phyloP scores from a whole-genome alignment of 805 yeast species.

The Barnettozyma vustinii region DNA sequence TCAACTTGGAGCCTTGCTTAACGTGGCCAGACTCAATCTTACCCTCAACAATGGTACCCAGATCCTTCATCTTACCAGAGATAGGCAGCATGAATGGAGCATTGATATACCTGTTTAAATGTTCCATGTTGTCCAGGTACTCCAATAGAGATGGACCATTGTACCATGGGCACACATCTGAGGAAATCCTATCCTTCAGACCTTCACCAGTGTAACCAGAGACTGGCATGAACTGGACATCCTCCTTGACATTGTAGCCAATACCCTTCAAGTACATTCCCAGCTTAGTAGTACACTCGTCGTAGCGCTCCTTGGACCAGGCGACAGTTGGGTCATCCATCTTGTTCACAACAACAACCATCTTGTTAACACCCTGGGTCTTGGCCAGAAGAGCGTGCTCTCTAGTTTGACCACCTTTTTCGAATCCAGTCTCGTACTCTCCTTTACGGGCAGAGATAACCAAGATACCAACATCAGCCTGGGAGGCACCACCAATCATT shows the following conservation, averaged over 20 bases:
- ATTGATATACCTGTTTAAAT: conserved; percentile 78
- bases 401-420: conserved; percentile 98
- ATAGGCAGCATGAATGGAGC: conserved; percentile 98
- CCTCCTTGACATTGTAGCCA: conserved; percentile 82
- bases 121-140: conserved; percentile 76
- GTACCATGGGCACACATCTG: conserved; percentile 86
- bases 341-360: conserved; percentile 92
- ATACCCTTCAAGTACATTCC: conserved; percentile 74
- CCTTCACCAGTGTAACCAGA: conserved; percentile 98
- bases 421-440: conserved; percentile 98
- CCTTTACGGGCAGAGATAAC: conserved; percentile 99
- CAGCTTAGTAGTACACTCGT: conserved; percentile 87
- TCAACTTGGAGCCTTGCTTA: conserved; percentile 66
- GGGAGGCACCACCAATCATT: conserved; percentile 99
- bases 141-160: conserved; percentile 88
- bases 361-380: conserved; percentile 95
- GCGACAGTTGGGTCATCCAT: conserved; percentile 97
- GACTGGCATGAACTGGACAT: conserved; percentile 91
- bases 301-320: conserved; percentile 95
- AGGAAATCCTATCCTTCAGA: conserved; percentile 75
- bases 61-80: conserved; percentile 89
- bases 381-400: conserved; percentile 97
- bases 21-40: conserved; percentile 95
- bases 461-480: conserved; percentile 96
- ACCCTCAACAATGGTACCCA: conserved; percentile 97